These are phyloP conservation scores for Colletotrichum melonis DNA, from an alignment of 2,329 filamentous ascomycete genomes.

Conservation along the genomic window DNA sequence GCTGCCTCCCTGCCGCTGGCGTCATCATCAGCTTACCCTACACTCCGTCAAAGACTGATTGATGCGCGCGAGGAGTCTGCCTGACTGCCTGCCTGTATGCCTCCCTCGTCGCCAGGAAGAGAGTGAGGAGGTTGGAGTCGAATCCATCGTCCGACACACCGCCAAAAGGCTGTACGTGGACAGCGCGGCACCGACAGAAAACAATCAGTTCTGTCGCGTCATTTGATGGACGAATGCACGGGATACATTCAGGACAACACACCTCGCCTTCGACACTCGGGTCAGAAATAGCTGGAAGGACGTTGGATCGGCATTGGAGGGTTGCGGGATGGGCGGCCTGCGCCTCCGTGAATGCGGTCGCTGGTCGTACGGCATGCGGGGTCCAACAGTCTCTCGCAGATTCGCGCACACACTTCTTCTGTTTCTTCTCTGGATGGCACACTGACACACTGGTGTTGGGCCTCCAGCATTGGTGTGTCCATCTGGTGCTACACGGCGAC, in stretches of 20 bases:
- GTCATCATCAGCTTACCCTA: slow-evolving; percentile 31
- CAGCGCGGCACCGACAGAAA: background rate
- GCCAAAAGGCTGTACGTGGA: background rate
- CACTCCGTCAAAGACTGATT: background rate
- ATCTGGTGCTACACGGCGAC: background rate
- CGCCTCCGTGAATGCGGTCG: slow-evolving; percentile 10
- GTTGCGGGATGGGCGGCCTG: background rate
- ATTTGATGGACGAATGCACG: slow-evolving; percentile 1
- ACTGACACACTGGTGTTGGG: background rate
- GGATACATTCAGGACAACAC: background rate
- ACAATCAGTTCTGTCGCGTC: background rate
- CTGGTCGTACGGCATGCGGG: slow-evolving; percentile 6
- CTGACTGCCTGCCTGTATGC: too few relatives aligned
- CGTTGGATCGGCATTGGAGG: slow-evolving; percentile 15
- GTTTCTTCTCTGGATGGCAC: background rate
- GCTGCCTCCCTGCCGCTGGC: slow-evolving; percentile 4
- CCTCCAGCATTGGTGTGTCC: slow-evolving; percentile 16
- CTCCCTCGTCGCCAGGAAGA: background rate
- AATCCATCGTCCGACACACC: slow-evolving; percentile 19
- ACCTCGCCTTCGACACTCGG: background rate
- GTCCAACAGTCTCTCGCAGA: background rate
- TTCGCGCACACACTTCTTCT: background rate
- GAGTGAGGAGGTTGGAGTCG: background rate
- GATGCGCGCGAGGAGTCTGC: background rate
- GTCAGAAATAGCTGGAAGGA: background rate